Base-by-base conservation (phyloP, 805 yeast genomes). In the Monosporozyma servazzii region DNA sequence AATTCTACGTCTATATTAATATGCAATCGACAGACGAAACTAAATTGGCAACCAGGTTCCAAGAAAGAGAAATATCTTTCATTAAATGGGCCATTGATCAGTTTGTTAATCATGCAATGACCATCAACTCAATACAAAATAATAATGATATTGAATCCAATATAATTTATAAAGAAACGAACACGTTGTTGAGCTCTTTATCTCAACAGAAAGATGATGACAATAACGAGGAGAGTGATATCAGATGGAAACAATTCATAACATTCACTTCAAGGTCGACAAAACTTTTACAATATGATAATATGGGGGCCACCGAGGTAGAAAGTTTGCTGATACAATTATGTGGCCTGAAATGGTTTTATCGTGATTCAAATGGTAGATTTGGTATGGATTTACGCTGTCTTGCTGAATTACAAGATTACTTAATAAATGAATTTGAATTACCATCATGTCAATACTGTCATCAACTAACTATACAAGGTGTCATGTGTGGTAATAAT, bases 291-390 rank as follows among this genome's bases (percentile, higher is more conserved):
- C 56, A 54, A 23, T 58, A 48, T 46, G 53, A 53, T 20, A 57
- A 51, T 11, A 37, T 64, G 46, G 55, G 52, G 3, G 57, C 63
- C 1, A 25, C 55, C 13, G 65, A 62, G 30, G 49, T 53, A 5
- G 66, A 64, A 48, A 43, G 50, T 4, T 21, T 63, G 21, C 33
- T 64, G 3, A 21, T 45, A 3, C 53, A 51, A 47, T 52, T 65
- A 23, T 56, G 63, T 30, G 62, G 54, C 18, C 31, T 54, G 21
- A 64, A 63, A 50, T 65, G 69, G 69, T 57, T 65, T 20, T 61
- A 56, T 51, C 52, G 61, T 25, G 56, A 57, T 25, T 33, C 31
- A 0, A 42, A 52, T 5, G 69, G 69, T 5, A 54, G 54, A 25
- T 50, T 58, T 29, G 65, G 66, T 4, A 49, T 64, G 48, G 67